Evolutionary conservation across 805 yeast genomes (phyloP).

Genomic region (Wickerhamiella shivajii): DNA sequence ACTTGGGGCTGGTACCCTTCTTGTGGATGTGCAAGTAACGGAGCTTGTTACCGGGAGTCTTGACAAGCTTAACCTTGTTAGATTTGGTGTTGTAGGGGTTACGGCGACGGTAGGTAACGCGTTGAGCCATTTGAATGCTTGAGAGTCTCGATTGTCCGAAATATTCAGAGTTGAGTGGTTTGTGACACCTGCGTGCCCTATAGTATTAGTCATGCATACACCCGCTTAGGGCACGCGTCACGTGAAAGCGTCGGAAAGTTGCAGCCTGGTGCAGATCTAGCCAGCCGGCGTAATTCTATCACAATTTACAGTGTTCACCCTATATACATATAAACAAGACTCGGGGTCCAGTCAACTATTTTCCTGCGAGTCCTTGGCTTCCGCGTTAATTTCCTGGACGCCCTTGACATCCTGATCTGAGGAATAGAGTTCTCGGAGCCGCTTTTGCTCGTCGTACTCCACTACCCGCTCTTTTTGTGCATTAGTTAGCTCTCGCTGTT

Average conservation of each 20-base stretch:
- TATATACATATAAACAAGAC: too few relatives aligned
- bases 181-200: constrained; percentile 5
- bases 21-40: constrained; percentile 96
- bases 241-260: too few relatives aligned
- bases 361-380: too few relatives aligned
- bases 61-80: constrained; percentile 98
- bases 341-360: too few relatives aligned
- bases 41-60: constrained; percentile 99
- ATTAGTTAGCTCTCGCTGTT: constrained; percentile 23
- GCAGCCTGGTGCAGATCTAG: too few relatives aligned
- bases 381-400: constrained; percentile 1
- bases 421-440: constrained; percentile 14
- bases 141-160: neutral
- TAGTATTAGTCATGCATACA: constrained; percentile 1
- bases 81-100: constrained; percentile 99
- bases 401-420: constrained; percentile 14
- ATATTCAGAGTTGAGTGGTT: constrained; percentile 6
- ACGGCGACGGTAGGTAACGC: constrained; percentile 98
- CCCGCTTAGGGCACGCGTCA: too few relatives aligned
- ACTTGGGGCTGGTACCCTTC: constrained; percentile 60
- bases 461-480: constrained; percentile 25
- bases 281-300: too few relatives aligned
- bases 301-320: too few relatives aligned
- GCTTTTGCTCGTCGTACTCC: constrained; percentile 20
- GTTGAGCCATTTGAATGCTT: constrained; percentile 70